A percentile compares a stretch with the other conserved stretches of the same genome.
Evolutionary conservation across 352 stramenopile species (phyloP).

Genomic region (Phytopythium helicoides): DNA sequence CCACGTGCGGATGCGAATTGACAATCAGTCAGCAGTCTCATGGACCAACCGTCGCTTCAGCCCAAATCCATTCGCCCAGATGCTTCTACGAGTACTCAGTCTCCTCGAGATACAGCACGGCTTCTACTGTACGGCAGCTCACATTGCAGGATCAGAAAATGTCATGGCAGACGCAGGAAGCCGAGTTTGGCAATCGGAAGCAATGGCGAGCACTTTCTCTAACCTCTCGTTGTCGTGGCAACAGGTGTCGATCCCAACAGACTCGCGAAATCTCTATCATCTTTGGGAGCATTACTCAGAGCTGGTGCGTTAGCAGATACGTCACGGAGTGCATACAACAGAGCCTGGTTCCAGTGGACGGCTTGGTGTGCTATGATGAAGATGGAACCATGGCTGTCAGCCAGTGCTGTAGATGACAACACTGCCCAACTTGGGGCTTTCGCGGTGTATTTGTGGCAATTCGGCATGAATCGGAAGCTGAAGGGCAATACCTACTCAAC

Average conservation of each 20-base stretch:
- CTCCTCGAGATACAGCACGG: constrained; percentile 7
- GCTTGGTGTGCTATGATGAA: constrained; percentile 13
- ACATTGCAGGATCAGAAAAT: constrained; percentile 9
- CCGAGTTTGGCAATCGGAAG: constrained; percentile 11
- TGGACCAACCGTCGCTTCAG: constrained; percentile 10
- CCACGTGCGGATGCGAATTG: constrained; percentile 14
- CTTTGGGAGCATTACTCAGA: constrained; percentile 13
- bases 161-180: constrained; percentile 14
- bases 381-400: neutral
- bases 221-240: constrained; percentile 8
- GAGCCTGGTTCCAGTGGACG: constrained; percentile 8
- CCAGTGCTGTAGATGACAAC: neutral
- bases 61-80: constrained; percentile 8
- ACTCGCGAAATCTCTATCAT: constrained; percentile 13
- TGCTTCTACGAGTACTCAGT: constrained; percentile 8
- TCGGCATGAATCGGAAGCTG: constrained; percentile 9
- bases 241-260: constrained; percentile 9
- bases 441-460: constrained; percentile 13
- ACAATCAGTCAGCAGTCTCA: constrained; percentile 9
- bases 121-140: constrained; percentile 10
- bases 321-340: constrained; percentile 3
- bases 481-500: constrained; percentile 14
- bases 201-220: constrained; percentile 6
- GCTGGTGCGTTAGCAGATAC: constrained; percentile 10
- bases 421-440: constrained; percentile 13